Evolutionary conservation across 768 basidiomycete species (phyloP).

Genomic region (Zangia roseola): DNA sequence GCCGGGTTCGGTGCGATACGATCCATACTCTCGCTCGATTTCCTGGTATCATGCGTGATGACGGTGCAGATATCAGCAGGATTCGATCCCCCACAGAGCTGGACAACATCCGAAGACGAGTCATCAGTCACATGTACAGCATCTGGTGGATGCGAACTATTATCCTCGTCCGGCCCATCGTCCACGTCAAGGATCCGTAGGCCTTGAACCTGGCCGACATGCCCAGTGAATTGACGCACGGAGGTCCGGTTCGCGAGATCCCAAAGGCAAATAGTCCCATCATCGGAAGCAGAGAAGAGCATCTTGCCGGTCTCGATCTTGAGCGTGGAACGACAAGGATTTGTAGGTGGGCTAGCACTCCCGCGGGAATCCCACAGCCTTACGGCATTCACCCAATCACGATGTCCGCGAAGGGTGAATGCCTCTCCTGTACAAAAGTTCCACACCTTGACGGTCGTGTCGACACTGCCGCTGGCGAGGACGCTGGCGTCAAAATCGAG

Average conservation of each 20-base stretch:
- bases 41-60: slow-evolving; percentile 26
- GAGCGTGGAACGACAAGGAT: slow-evolving; percentile 35
- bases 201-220: slow-evolving; percentile 93
- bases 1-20: slow-evolving; percentile 1
- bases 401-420: slow-evolving; percentile 89
- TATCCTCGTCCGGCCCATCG: slow-evolving; percentile 39
- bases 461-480: slow-evolving; percentile 89
- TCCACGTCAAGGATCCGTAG: slow-evolving; percentile 75
- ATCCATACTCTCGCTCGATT: slow-evolving; percentile 8
- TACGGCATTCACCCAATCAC: slow-evolving; percentile 96
- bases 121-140: slow-evolving; percentile 14
- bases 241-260: slow-evolving; percentile 81
- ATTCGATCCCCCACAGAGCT: slow-evolving; percentile 11
- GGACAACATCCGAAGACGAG: slow-evolving; percentile 14
- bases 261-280: slow-evolving; percentile 92
- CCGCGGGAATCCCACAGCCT: slow-evolving; percentile 75
- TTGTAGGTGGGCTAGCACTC: slow-evolving; percentile 5
- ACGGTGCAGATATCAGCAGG: slow-evolving; percentile 28
- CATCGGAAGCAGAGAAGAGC: slow-evolving; percentile 96
- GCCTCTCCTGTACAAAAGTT: slow-evolving; percentile 90
- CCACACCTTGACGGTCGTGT: slow-evolving; percentile 94
- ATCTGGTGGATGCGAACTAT: slow-evolving; percentile 9
- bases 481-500: slow-evolving; percentile 91
- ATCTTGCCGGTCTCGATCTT: slow-evolving; percentile 84
- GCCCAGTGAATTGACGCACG: slow-evolving; percentile 81